Base-by-base conservation (phyloP, 106 monocot species). In the Apostasia shenzhenica region DNA sequence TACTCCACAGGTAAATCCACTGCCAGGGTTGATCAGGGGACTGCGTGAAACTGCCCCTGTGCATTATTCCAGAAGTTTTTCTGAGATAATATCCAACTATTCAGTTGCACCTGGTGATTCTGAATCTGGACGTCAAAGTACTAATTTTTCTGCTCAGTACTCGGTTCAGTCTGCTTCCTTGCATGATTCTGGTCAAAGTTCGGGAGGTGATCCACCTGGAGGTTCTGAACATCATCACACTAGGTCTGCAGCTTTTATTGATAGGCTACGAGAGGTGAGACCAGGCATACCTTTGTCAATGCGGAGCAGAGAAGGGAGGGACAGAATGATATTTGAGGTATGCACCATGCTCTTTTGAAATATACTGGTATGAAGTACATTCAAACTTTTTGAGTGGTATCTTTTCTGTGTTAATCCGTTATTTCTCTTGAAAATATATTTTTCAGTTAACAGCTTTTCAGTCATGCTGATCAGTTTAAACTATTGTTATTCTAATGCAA, bases 231-330 rank as follows among this genome's bases (percentile, higher is more conserved):
- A 71, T 65, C 72, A 68, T 59, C 54, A 70, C 9, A 55, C 72
- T 47, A 85, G 88, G 75, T 70, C 85, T 40, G 74, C 76, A 54
- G 52, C 58, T 67, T 26, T 73, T 48, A 65, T 73, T 9, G 84
- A 82, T 38, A 81, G 83, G 14, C 80, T 76, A 48, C 65, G 61
- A 67, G 83, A 83, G 57, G 67, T 72, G 54, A 57, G 72, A 48
- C 48, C 63, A 59, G 80, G 84, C 57, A 67, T 74, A 51, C 81
- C 88, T 12, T 52, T 84, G n/a, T 59, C 88, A 45, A 48, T 72
- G 44, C 62, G 93, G 59, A 81, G 67, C 55, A 72, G 76, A 73
- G 92, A 85, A 75, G 84, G 78, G 53, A 78, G 81, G 76, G 13
- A 56, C 10, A 56, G 56, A n/a, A 56, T 56, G 56, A 56, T 56